Base-by-base conservation (phyloP, 2,329 filamentous ascomycete species). In the Kalaharituber pfeilii region DNA sequence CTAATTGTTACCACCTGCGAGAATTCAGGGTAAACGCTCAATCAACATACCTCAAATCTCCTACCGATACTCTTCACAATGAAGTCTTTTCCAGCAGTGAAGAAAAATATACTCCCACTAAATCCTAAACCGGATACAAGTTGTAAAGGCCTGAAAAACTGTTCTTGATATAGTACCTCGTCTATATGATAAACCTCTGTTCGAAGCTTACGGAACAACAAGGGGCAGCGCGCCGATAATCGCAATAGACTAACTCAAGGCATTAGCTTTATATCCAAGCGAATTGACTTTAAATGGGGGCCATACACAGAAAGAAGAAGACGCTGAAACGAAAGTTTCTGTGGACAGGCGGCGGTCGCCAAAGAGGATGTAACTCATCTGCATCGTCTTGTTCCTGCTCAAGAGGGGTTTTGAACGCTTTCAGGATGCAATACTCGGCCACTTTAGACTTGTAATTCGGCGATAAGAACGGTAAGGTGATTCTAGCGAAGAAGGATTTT, bases 51-150 rank as follows among this genome's bases (percentile, higher is more conserved):
- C 44, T 63, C 61, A 52, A 64, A 63, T 50, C 54, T 53, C 9
- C 62, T 55, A 27, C 60, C 57, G 47, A 63, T 56, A 26, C 56
- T 60, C 52, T 63, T 64, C 22, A 64, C 44, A 26, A 63, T 61
- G 28, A 56, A 57, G 8, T 52, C 53, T 15, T 50, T 55, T 18
- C 63, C 61, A 33, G 58, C 45, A 2, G 60, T 60, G 50, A 56
- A 63, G 53, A 62, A 64, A 56, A 63, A 64, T 11, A 63, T 50
- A 4, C 56, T 60, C 5, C 62, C 61, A 28, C 58, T 60, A 47
- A 63, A 63, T 15, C 62, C 60, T 15, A 63, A 57, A 11, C 58
- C 59, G 24, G 57, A 56, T 25, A 61, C 56, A 3, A 57, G 60
- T 20, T 49, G 53, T 5, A 61, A 51, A 3, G 39, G 45, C 25